Base-by-base conservation (phyloP, 306 rosid genomes). In the Vicia sativa region DNA sequence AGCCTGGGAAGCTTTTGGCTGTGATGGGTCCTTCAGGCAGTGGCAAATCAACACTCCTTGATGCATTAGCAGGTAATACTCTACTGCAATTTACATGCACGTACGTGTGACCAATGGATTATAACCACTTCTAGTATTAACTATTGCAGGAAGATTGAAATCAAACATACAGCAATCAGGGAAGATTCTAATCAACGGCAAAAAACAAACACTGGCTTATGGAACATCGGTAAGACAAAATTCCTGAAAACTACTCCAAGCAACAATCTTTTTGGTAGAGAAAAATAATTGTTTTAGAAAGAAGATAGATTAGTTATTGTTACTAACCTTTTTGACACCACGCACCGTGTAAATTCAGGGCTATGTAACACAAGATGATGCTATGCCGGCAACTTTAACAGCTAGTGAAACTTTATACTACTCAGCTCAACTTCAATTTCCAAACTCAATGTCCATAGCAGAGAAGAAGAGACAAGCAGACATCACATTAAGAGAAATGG, bases 391-490 rank as follows among this genome's bases (percentile, higher is more conserved):
- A 52, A 68, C 71, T 21, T 48, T 70, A 41, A 75, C 75, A 11
- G 68, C 67, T 59, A 21, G 26, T 41, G 96, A 90, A 83, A 87
- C 95, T 3, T 77, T 90, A 1, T 39, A 80, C 82, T 90, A 87
- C 68, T 85, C 95, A n/a, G 91, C 89, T 14, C 81, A 76, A 41
- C 79, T 87, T 18, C 96, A 87, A 65, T 34, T 90, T 31, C 89
- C 89, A 0, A 77, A 87, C 26, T 67, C 85, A 6, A 90, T 87
- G 91, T 23, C 91, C 5, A 77, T 34, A 39, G 35, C 73, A 5
- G 82, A 83, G 74, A 90, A 90, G 64, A 78, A n/a, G 85, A 87
- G 74, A 85, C 58, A 89, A 80, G 96, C 89, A 34, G 79, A 85
- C 1, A 35, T 14, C 23, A 83, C 88, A 11, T 78, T 90, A 15